Conservation (phyloP, 495 filamentous ascomycete genomes). For the Penicillium cataractarum region DNA sequence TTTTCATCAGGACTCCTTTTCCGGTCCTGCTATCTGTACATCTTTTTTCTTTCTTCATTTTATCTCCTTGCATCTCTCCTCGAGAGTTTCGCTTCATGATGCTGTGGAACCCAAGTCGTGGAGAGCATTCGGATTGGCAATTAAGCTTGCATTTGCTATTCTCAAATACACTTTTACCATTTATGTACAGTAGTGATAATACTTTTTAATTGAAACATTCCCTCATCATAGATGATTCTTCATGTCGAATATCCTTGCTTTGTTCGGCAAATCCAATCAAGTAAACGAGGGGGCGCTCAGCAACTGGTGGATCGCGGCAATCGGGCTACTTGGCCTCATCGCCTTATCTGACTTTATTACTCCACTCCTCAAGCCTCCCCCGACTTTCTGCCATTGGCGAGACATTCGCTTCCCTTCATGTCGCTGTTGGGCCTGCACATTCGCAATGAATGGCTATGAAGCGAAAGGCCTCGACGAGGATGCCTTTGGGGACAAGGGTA, state of each 20-base stretch:
- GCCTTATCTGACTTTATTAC: constrained; percentile 28
- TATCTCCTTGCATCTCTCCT: constrained; percentile 33
- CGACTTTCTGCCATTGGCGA: constrained; percentile 22
- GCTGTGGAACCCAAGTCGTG: constrained; percentile 16
- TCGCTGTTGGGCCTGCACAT: constrained; percentile 17
- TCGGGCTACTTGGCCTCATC: constrained; percentile 47
- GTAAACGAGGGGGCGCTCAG: constrained; percentile 6
- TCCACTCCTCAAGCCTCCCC: constrained; percentile 20
- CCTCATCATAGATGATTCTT: too few relatives aligned
- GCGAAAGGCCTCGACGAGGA: constrained; percentile 74
- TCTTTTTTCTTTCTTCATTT: constrained; percentile 19
- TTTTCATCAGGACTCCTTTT: constrained; percentile 17
- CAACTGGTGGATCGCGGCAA: constrained; percentile 19
- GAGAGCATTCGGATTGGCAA: constrained; percentile 25
- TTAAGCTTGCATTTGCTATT: constrained; percentile 14
- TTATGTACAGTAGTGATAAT: neutral
- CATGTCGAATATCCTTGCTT: neutral
- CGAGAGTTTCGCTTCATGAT: constrained; percentile 19
- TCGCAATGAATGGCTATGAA: constrained; percentile 71
- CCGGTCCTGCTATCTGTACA: constrained; percentile 31
- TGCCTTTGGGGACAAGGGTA: constrained; percentile 73
- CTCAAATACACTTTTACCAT: neutral
- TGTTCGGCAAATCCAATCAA: neutral
- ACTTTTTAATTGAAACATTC: too few relatives aligned
- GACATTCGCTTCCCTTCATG: constrained; percentile 30